Base-by-base conservation (phyloP, 805 yeast genomes). In the Metschnikowia peoriensis region DNA sequence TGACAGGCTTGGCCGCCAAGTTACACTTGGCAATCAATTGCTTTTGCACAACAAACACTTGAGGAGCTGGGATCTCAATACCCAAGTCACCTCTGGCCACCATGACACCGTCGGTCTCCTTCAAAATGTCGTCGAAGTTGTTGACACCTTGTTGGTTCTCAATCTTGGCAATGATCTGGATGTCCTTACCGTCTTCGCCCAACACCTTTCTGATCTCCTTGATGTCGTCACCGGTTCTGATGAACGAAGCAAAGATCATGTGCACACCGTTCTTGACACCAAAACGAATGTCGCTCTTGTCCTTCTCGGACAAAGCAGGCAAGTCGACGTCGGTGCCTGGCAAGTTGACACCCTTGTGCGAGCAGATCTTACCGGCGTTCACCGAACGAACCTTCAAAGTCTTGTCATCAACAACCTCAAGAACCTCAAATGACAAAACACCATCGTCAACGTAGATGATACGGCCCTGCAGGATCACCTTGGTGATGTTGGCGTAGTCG, bases 11-110 rank as follows among this genome's bases (percentile, higher is more conserved):
- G 75, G 97, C 99, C 63, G 97, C 98, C 72, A 93, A 80, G 86
- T 94, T 96, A 83, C 97, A 94, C 81, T 94, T 94, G 70, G 99
- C 98, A 73, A 94, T 93, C 79, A 94, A 83, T 81, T 92, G 97
- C 84, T 94, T 94, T 81, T 94, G 99, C 65, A 92, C 98, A 66
- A 94, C 91, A 75, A 94, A 92, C 59, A 94, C 99, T 80, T 92
- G 96, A 61, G 97, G 93, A 62, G 99, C 98, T 63, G 98, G 98
- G 69, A 94, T 94, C 82, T 94, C 99, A 69, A 94, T 94, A 83
- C 99, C 99, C 68, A 94, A 83, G 76, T 94, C 99, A 83, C 99
- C 99, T 80, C 99, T 88, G 68, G 99, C 99, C 73, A 94, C 98
- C 99, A 94, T 94, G 70, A 94, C 97, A 82, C 98, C 99, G 73